These are phyloP conservation scores for Cichorium intybus DNA, from an alignment of 140 eudicot genomes.

Conservation along the genomic window DNA sequence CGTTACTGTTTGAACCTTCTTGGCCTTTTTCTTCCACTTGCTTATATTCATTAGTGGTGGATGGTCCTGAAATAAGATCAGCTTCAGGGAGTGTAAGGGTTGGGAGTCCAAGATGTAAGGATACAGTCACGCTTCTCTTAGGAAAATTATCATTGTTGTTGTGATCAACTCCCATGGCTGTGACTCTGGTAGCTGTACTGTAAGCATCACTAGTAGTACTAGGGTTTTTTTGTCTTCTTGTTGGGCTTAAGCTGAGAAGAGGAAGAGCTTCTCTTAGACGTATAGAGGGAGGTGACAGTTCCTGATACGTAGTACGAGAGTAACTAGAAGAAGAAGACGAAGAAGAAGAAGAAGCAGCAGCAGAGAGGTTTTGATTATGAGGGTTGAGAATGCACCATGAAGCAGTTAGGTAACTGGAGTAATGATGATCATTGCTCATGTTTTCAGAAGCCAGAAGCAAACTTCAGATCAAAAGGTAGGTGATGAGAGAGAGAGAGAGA, in stretches of 20 bases:
- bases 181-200: constrained; percentile 9
- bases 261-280: constrained; percentile 54
- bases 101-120: constrained; percentile 56
- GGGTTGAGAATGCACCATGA: constrained; percentile 21
- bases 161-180: not conserved
- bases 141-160: not conserved
- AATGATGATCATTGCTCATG: constrained; percentile 24
- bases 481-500: constrained; percentile 9
- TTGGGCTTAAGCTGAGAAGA: constrained; percentile 40
- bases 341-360: constrained; percentile 14
- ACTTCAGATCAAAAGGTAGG: constrained; percentile 17
- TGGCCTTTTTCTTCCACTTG: not conserved
- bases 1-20: constrained; percentile 26
- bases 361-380: constrained; percentile 1
- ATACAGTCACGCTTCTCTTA: constrained; percentile 36
- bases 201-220: constrained; percentile 15
- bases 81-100: constrained; percentile 36
- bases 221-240: constrained; percentile 16
- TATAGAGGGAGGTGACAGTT: constrained; percentile 26
- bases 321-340: too few species aligned
- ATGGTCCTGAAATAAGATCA: constrained; percentile 21
- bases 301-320: not conserved
- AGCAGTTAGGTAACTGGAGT: constrained; percentile 20
- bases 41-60: constrained; percentile 8
- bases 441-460: constrained; percentile 15